Conservation (phyloP, 2,329 filamentous ascomycete genomes). For the Ophiostoma quercus region DNA sequence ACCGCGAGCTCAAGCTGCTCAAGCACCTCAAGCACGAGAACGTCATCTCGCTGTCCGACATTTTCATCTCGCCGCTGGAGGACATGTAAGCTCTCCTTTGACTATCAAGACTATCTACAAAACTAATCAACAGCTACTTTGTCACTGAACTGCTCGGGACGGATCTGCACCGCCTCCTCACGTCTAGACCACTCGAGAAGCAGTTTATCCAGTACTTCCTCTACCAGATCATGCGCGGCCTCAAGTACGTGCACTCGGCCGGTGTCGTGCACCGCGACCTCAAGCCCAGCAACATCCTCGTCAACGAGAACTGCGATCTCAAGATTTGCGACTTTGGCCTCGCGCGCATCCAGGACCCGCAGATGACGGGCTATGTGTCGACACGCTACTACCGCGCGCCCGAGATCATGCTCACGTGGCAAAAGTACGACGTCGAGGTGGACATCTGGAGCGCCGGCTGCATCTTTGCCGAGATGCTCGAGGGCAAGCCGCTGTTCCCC, state of each 20-base stretch:
- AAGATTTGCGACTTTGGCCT: constrained; percentile 99
- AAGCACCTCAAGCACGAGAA: constrained; percentile 98
- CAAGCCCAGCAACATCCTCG: constrained; percentile 97
- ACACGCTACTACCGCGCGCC: constrained; percentile 98
- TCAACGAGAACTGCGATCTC: constrained; percentile 98
- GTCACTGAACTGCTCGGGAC: constrained; percentile 97
- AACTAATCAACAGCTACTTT: constrained; percentile 60
- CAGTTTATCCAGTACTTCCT: constrained; percentile 99
- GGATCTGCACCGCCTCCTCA: constrained; percentile 90
- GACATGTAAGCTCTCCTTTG: constrained; percentile 58
- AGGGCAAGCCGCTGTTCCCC: constrained; percentile 95
- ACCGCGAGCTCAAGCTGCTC: constrained; percentile 92
- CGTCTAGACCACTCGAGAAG: constrained; percentile 92
- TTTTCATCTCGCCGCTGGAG: constrained; percentile 98
- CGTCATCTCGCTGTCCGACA: constrained; percentile 97
- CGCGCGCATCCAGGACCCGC: constrained; percentile 94
- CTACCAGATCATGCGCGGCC: constrained; percentile 96
- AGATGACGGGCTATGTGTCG: constrained; percentile 99
- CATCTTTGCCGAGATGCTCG: constrained; percentile 98
- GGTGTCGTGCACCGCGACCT: constrained; percentile 96
- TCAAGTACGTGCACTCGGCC: constrained; percentile 99
- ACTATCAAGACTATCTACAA: constrained; percentile 1
- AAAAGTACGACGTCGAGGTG: constrained; percentile 98
- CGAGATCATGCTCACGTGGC: constrained; percentile 99
- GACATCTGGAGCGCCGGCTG: constrained; percentile 99